Evolutionary conservation across 176 grass and related monocot genomes (phyloP), one percentile per base, ranked within the genome.

Genomic region (Cenchrus fungigraminus): DNA sequence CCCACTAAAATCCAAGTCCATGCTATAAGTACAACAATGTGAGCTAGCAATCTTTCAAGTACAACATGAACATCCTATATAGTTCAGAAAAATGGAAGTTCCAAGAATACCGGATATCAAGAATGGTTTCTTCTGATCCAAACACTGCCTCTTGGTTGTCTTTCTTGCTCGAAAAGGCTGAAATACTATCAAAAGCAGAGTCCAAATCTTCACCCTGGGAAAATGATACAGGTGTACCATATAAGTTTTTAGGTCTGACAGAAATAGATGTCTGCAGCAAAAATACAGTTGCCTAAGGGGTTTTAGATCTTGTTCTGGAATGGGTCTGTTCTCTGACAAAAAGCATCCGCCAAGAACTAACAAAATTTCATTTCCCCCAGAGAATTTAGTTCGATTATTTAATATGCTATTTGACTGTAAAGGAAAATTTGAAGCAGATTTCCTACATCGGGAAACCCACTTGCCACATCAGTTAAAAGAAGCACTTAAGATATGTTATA

Each of bases 181-280:
- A 98, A 89, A 98, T 98, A 74, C 97, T 98, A 76, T 95, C 91
- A 89, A 98, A 98, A 73, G 97, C 93, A 86, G 97, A 95, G 91
- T 98, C 90, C 87, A 98, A 87, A 76, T 98, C 97, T 56, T 94
- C 97, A 64, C 97, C 97, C 94, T 98, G 79, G 83, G 19, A 81
- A 70, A 86, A 80, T 32, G 9, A 54, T 81, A 44, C 6, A 86
- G 2, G 14, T 12, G 6, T 0, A 25, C 15, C 58, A 34, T 50
- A 81, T 67, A 57, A 86, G 43, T 68, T 79, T 64, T 78, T 52
- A 78, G 7, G 74, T 66, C 54, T 78, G 20, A 46, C 79, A 71
- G 4, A 82, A 55, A 58, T 28, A 55, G 3, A 25, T 47, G 13
- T 64, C 45, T 65, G 68, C 25, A 85, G 46, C 2, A 34, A 16